Evolutionary conservation across 306 rosid genomes (phyloP), one percentile per base, ranked within the genome.

Genomic region (Trichosanthes truncata): DNA sequence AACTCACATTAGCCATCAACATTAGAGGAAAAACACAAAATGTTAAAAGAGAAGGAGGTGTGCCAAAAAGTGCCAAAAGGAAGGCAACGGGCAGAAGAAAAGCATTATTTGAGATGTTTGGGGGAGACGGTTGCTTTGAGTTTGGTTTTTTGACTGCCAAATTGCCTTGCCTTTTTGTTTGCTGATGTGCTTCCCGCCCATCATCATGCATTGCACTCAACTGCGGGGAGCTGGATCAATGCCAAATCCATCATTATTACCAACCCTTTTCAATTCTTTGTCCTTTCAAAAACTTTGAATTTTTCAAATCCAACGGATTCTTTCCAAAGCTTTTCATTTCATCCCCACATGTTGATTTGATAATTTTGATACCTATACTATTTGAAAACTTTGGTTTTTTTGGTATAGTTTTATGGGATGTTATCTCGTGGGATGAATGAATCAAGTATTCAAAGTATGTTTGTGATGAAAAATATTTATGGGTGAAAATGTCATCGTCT

Each of bases 51-150:
- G 14, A 36, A 9, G 5, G 52, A 68, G 29, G 20, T 40, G 20
- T 21, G 56, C 3, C 48, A 71, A 41, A 46, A 72, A 46, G 59
- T 72, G 77, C n/a, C 59, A 72, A 46, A 72, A 72, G 55, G 77
- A 72, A 72, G 59, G 40, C 41, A 72, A 48, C 77, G 41, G 41
- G 59, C 77, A 72, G 59, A 72, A 72, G 77, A 17, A 72, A 72
- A 46, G 77, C 33, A 72, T 72, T 45, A 9, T 45, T 69, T 46
- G 57, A 46, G 36, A 15, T 46, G 43, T 36, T 48, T 29, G 68
- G 41, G 23, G 21, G 51, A 7, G 8, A n/a, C n/a, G n/a, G n/a
- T n/a, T n/a, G 59, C 23, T 53, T 53, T 53, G n/a, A n/a, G 33
- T 53, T 53, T 53, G 59, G 59, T 53, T 17, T 53, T 31, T n/a